Conservation (phyloP, 2,329 filamentous ascomycete species). For the Colletotrichum coccodes region DNA sequence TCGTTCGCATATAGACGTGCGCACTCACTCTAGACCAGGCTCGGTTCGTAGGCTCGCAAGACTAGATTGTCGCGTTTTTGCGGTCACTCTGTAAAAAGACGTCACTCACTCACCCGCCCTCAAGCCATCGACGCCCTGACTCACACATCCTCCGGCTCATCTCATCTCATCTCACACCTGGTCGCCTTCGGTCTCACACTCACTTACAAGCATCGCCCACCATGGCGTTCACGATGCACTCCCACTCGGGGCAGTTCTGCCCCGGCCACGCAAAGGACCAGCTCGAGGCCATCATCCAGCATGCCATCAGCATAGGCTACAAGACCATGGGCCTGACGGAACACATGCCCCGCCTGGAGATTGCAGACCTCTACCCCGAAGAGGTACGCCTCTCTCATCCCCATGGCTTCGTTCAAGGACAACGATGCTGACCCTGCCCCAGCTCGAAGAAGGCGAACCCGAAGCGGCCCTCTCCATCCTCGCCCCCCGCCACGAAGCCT, state of each 20-base stretch:
- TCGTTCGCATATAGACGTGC: not conserved
- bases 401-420: not conserved
- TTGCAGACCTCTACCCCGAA: constrained; percentile 89
- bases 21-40: not conserved
- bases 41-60: not conserved
- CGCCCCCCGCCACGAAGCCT: constrained; percentile 71
- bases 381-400: constrained; percentile 64
- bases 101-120: constrained; percentile 17
- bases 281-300: constrained; percentile 84
- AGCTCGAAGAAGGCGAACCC: constrained; percentile 63
- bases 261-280: constrained; percentile 86
- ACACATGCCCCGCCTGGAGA: constrained; percentile 86
- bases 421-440: constrained; percentile 37
- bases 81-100: not conserved
- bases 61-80: not conserved
- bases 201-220: constrained; percentile 25
- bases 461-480: constrained; percentile 59
- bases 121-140: constrained; percentile 7
- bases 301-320: constrained; percentile 83
- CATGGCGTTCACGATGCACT: constrained; percentile 99
- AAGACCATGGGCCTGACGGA: constrained; percentile 89
- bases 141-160: constrained; percentile 27
- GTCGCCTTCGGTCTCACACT: not conserved
- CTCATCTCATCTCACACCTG: not conserved
- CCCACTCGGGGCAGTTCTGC: constrained; percentile 98